Evolutionary conservation across 768 basidiomycete species (phyloP), one percentile per base, ranked within the genome.

Genomic region (Boletus vermiculosoides): DNA sequence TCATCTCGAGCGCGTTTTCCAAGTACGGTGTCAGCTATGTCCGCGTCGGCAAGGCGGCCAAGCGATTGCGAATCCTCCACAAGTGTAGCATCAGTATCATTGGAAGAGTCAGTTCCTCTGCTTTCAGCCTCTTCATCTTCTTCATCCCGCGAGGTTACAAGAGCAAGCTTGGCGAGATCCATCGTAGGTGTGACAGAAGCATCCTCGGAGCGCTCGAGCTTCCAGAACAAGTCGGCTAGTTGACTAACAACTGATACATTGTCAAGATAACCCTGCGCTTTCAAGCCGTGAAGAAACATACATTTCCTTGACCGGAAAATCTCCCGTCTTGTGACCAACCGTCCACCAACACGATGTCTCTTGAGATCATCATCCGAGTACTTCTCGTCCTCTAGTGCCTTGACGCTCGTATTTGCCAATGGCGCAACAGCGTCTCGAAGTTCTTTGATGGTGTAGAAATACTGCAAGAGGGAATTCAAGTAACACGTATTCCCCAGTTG

Each of bases 401-500:
- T 87, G 54, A 79, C 54, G 47, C 80, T 82, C 39, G 79, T 67
- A 55, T 82, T 79, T 25, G 79, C 80, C 76, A 86, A 78, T 20
- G 80, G 83, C 31, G 74, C 75, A 10, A 96, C 84, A 7, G 89
- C 86, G 20, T 87, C 85, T 33, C 94, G 82, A 28, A 97, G 81
- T 36, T 94, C 91, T 66, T 84, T 89, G 72, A 97, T 93, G n/a
- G 94, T 96, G 70, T 94, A 96, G 70, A 97, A 95, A 70, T 96
- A 97, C 88, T 96, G 68, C 42, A 65, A 55, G 34, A 90, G 76
- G 37, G 88, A 93, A 66, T 92, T 94, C 46, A 91, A 76, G 65
- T 92, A 93, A 65, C 92, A 93, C 0, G 92, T 94, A 63, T 93
- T 94, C 49, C 92, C 91, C 22, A 92, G 80, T 66, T 95, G 93